Evolutionary conservation across 495 filamentous ascomycete genomes (phyloP).

Genomic region (Penicillium coffeae): DNA sequence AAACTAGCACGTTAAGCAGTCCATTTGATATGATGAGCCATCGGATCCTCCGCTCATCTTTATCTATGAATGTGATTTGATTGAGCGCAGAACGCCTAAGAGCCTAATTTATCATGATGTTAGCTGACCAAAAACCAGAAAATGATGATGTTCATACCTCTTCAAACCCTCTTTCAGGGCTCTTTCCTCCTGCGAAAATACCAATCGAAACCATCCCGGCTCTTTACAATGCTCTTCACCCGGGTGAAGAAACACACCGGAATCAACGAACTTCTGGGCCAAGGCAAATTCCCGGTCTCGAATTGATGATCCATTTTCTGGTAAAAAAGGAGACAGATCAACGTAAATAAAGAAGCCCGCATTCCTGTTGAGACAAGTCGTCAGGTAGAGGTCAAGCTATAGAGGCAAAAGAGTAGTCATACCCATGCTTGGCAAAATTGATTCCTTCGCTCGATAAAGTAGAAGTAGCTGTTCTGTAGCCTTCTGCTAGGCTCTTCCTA

Average conservation of each 20-base stretch:
- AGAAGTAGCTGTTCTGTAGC: slow-evolving; percentile 23
- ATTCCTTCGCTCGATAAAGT: slow-evolving; percentile 27
- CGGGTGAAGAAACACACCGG: slow-evolving; percentile 41
- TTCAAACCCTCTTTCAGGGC: slow-evolving; percentile 30
- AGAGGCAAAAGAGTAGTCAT: background rate
- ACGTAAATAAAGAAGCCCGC: slow-evolving; percentile 52
- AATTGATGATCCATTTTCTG: background rate
- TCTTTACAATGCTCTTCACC: slow-evolving; percentile 37
- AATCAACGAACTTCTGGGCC: slow-evolving; percentile 34
- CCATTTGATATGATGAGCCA: too few species aligned
- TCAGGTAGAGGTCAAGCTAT: background rate
- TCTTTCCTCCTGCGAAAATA: slow-evolving; percentile 36
- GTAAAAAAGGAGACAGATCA: slow-evolving; percentile 39
- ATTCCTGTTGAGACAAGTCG: slow-evolving; percentile 25
- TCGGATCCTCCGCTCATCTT: too few species aligned
- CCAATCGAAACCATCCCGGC: slow-evolving; percentile 48
- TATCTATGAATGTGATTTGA: too few species aligned
- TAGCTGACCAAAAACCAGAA: background rate
- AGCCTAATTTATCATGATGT: background rate
- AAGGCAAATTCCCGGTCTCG: slow-evolving; percentile 30
- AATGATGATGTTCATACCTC: slow-evolving; percentile 14
- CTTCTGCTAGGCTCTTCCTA: slow-evolving; percentile 19
- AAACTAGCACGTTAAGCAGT: too few species aligned
- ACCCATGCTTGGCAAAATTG: slow-evolving; percentile 30
- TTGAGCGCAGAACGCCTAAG: too few species aligned